Base-by-base conservation (phyloP, 1,284 basidiomycete species). In the Coniferiporia sulphurascens region DNA sequence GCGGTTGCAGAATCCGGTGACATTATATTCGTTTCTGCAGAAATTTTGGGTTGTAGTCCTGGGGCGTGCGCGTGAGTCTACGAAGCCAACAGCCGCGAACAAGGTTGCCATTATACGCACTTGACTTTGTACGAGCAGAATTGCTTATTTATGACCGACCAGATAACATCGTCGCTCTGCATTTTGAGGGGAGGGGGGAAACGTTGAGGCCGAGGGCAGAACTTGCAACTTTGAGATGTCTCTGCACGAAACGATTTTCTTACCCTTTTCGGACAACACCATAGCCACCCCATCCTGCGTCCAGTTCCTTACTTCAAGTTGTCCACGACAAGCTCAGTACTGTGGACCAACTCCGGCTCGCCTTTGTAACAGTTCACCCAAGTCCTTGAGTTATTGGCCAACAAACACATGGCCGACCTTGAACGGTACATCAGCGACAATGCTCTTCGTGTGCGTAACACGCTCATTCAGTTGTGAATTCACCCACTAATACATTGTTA, bases 121-220 rank as follows among this genome's bases (percentile, higher is more conserved):
- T 95, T 97, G 80, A 98, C 93, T 88, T 96, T 97, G 75, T 95
- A 98, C 0, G 93, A 95, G 77, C 95, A 97, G 73, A 95, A 95
- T 72, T 94, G 91, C 64, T 85, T 82, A 73, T 94, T 94, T 71
- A 96, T 95, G 46, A 95, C 90, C 32, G 89, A 91, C 93, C 93
- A 96, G 65, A 96, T 95, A 65, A 96, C 89, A 74, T 95, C 93
- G 87, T 96, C 93, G 73, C 90, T 91, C 76, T 95, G 88, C 86
- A 90, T 90, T 49, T 58, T 55, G 22, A 19, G 21, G 52, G 45
- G 36, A 19, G 50, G 12, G 32, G 46, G 44, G 44, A 8, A 13
- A 43, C 43, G 45, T 55, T 15, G 17, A 45, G 22, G 45, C 21
- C 2, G 51, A 27, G 27, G 27, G 5, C 27, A 27, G 27, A 27